Conservation (phyloP, 2,329 filamentous ascomycete species). For the Xylariaceae sp. region DNA sequence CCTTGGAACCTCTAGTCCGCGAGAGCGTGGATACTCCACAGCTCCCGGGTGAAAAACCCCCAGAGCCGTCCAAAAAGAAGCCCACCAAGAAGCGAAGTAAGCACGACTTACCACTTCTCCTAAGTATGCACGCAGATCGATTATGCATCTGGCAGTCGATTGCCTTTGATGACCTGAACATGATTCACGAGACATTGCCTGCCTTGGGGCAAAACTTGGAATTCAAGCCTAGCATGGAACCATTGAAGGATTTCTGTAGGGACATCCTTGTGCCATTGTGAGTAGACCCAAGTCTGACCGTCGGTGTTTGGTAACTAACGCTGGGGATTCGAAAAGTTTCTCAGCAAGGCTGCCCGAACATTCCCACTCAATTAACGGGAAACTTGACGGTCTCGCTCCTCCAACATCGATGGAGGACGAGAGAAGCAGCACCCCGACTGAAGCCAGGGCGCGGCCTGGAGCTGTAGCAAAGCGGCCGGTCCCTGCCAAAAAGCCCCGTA, state of each 20-base stretch:
- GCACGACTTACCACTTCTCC: slow-evolving; percentile 58
- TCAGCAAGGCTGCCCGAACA: slow-evolving; percentile 68
- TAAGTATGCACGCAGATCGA: slow-evolving; percentile 71
- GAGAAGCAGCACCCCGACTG: slow-evolving; percentile 39
- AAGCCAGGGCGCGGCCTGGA: slow-evolving; percentile 47
- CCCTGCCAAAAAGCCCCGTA: slow-evolving; percentile 37
- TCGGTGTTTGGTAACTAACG: slow-evolving; percentile 32
- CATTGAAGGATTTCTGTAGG: slow-evolving; percentile 69
- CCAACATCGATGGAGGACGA: slow-evolving; percentile 45
- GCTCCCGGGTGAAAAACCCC: slow-evolving; percentile 38
- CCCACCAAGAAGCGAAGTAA: slow-evolving; percentile 52
- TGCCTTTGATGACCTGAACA: slow-evolving; percentile 52
- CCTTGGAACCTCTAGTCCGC: slow-evolving; percentile 52
- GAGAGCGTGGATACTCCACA: slow-evolving; percentile 41
- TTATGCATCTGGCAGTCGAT: slow-evolving; percentile 82
- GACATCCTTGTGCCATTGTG: slow-evolving; percentile 78
- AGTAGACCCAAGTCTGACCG: slow-evolving; percentile 30
- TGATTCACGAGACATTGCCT: slow-evolving; percentile 46
- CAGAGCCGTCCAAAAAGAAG: slow-evolving; percentile 33
- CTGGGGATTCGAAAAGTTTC: slow-evolving; percentile 46
- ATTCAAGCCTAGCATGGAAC: slow-evolving; percentile 49
- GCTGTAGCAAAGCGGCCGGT: slow-evolving; percentile 45
- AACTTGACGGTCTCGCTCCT: slow-evolving; percentile 65
- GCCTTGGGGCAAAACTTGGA: slow-evolving; percentile 33
- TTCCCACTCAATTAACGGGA: slow-evolving; percentile 66